Percentiles rank a stretch among this genome's conserved stretches.
Evolutionary conservation across 129 eudicot genomes (phyloP).

Genomic region (Lactuca sativa): DNA sequence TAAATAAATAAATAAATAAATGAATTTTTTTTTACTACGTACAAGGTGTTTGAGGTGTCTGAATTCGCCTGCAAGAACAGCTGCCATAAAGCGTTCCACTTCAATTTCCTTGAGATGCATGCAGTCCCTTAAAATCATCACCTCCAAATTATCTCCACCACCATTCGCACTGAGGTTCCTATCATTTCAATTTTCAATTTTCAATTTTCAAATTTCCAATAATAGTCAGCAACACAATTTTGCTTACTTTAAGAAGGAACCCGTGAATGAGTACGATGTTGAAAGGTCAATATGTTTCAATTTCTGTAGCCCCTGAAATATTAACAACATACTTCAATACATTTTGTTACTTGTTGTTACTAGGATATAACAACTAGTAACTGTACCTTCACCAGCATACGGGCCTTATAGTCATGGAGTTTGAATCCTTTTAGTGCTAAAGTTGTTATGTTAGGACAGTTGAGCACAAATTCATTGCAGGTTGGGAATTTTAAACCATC

Average conservation of each 20-base stretch:
- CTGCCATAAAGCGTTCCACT: slow-evolving; percentile 62
- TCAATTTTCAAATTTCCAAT: no score
- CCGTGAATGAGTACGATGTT: slow-evolving; percentile 78
- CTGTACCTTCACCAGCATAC: slow-evolving; percentile 74
- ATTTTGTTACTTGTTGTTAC: background rate
- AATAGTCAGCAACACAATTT: background rate
- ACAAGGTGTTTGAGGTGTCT: slow-evolving; percentile 73
- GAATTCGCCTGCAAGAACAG: slow-evolving; percentile 77
- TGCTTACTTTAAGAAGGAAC: slow-evolving; percentile 71
- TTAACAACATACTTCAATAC: background rate
- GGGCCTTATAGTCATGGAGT: slow-evolving; percentile 68
- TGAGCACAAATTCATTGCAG: slow-evolving; percentile 68
- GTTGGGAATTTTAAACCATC: slow-evolving; percentile 74
- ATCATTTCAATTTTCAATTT: background rate
- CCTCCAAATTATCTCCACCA: slow-evolving; percentile 69
- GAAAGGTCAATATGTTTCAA: slow-evolving; percentile 79
- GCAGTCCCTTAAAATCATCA: slow-evolving; percentile 70
- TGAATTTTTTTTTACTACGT: slow-evolving; percentile 18
- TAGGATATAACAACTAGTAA: background rate
- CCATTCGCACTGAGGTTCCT: slow-evolving; percentile 58
- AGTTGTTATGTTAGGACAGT: slow-evolving; percentile 64
- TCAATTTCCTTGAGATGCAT: slow-evolving; percentile 84
- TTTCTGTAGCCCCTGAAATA: slow-evolving; percentile 66
- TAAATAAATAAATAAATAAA: background rate
- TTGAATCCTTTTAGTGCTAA: slow-evolving; percentile 84